Conservation (phyloP, 805 yeast genomes). For the Clavispora santaluciae region DNA sequence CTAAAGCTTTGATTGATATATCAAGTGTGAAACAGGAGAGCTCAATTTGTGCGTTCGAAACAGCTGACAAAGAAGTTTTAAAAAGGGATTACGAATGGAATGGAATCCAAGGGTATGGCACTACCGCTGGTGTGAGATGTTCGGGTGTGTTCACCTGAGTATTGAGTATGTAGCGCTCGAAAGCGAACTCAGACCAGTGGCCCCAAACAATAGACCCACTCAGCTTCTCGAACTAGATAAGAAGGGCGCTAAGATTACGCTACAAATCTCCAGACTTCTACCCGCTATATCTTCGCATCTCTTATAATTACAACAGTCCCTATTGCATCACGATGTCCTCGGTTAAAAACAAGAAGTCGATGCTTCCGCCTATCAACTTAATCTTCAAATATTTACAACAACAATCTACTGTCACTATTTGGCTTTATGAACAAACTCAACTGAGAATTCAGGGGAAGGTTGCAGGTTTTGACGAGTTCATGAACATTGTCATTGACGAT, state of each 20-base stretch:
- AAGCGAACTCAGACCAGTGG: background rate
- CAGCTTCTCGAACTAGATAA: too few species aligned
- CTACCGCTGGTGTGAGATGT: background rate
- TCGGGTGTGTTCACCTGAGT: background rate
- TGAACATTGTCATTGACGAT: constrained; percentile 69
- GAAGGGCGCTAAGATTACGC: too few species aligned
- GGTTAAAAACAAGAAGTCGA: constrained; percentile 26
- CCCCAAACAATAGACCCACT: too few species aligned
- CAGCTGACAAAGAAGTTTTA: background rate
- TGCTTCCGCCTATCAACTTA: constrained; percentile 89
- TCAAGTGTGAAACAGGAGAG: too few species aligned
- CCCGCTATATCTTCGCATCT: too few species aligned
- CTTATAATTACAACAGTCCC: too few species aligned
- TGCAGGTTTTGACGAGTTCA: constrained; percentile 94
- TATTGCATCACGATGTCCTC: constrained; percentile 13
- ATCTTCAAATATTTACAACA: constrained; percentile 83
- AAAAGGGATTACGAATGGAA: background rate
- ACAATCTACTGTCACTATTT: constrained; percentile 71
- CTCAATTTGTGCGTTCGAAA: background rate
- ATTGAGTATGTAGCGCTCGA: background rate
- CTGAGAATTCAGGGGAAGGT: constrained; percentile 77
- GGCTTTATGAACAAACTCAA: constrained; percentile 85
- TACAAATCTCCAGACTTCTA: too few species aligned
- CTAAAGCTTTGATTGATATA: too few species aligned
- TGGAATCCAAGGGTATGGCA: background rate